Percentiles rank a stretch among this genome's conserved stretches.
phyloP scores from a whole-genome alignment of 2,329 filamentous ascomycete genomes.

The Alternaria novae-zelandiae region DNA sequence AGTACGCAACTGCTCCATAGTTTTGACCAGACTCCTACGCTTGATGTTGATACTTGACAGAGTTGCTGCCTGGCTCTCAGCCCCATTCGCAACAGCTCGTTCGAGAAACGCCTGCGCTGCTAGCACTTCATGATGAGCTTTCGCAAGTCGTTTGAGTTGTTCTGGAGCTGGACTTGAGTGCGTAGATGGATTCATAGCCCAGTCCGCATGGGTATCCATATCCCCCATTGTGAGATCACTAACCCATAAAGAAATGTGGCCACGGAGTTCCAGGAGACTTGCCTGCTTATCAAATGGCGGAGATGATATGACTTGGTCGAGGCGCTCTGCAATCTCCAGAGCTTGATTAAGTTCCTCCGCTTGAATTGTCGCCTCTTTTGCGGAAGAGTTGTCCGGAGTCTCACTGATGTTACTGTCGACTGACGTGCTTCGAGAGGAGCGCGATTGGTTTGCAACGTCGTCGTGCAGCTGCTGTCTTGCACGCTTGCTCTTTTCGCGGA shows the following conservation, averaged over 20 bases:
- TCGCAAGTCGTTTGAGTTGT: constrained; percentile 17
- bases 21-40: constrained; percentile 5
- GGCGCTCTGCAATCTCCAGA: constrained; percentile 67
- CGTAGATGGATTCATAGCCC: constrained; percentile 14
- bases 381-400: constrained; percentile 8
- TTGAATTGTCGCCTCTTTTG: constrained; percentile 48
- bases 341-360: constrained; percentile 64
- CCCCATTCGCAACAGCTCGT: constrained; percentile 31
- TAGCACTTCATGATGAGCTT: constrained; percentile 29
- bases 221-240: constrained; percentile 66
- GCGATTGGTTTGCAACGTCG: constrained; percentile 1
- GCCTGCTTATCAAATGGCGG: constrained; percentile 73
- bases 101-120: constrained; percentile 31
- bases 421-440: constrained; percentile 20
- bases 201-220: constrained; percentile 19
- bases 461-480: constrained; percentile 31
- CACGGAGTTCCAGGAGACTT: constrained; percentile 73
- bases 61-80: constrained; percentile 13
- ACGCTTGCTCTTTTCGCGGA: constrained; percentile 65
- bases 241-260: constrained; percentile 76
- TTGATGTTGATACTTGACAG: constrained; percentile 28
- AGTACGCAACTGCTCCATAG: not conserved
- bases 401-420: constrained; percentile 11
- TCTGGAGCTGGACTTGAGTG: constrained; percentile 9
- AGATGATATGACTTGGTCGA: constrained; percentile 74